Evolutionary conservation across 805 yeast species (phyloP).

Genomic region (Candida argentea): DNA sequence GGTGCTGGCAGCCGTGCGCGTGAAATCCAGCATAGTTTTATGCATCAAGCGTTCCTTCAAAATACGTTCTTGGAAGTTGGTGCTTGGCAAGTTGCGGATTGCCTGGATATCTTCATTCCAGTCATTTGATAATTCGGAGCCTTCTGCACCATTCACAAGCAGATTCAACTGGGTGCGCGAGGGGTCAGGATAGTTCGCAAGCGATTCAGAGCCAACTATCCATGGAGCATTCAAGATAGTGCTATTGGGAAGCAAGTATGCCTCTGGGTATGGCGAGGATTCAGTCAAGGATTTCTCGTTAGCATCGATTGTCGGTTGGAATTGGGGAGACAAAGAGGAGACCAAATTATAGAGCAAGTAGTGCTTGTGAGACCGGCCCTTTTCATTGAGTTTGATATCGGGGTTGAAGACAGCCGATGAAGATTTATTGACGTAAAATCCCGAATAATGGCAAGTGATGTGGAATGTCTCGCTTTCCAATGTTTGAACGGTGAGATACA

Average conservation of each 20-base stretch:
- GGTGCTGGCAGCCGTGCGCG: conserved; percentile 64
- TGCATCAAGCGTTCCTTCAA: conserved; percentile 66
- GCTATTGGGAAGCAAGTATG: conserved; percentile 53
- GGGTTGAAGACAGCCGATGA: conserved; percentile 66
- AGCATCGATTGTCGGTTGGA: conserved; percentile 39
- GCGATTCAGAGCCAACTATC: conserved; percentile 37
- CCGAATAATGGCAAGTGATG: conserved; percentile 69
- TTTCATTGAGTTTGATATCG: conserved; percentile 32
- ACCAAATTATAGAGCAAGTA: conserved; percentile 55
- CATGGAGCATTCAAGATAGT: conserved; percentile 64
- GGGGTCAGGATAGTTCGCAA: conserved; percentile 38
- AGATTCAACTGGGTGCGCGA: conserved; percentile 49
- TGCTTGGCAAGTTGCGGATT: conserved; percentile 57
- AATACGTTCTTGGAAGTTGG: conserved; percentile 53
- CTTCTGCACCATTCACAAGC: conserved; percentile 48
- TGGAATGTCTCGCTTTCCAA: conserved; percentile 73
- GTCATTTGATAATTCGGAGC: conserved; percentile 52
- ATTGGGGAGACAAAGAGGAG: conserved; percentile 53
- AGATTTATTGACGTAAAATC: conserved; percentile 69
- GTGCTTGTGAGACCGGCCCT: conserved; percentile 22
- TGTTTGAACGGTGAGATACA: conserved; percentile 67
- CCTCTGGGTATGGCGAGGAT: conserved; percentile 36
- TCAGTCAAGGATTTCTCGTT: conserved; percentile 38
- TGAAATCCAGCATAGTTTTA: conserved; percentile 67
- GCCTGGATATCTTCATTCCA: conserved; percentile 91